A percentile compares a stretch with the other conserved stretches of the same genome.
These are phyloP conservation scores for Barnettozyma californica DNA, from an alignment of 805 yeast species.

Conservation along the genomic window DNA sequence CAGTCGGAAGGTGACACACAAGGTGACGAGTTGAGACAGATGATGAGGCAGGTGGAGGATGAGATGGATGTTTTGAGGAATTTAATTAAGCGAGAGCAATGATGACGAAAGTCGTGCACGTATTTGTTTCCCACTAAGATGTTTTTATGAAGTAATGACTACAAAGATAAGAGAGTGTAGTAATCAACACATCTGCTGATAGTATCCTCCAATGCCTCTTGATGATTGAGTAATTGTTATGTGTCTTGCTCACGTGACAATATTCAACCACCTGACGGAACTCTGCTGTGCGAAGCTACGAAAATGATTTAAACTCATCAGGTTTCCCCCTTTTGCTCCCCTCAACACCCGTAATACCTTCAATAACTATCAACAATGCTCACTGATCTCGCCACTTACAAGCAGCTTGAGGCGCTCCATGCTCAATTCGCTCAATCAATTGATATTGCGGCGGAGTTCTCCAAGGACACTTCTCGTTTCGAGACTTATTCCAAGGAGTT, in stretches of 20 bases:
- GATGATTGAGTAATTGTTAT: background rate
- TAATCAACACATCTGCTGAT: background rate
- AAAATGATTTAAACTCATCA: background rate
- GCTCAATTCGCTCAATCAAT: conserved; percentile 64
- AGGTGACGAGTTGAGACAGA: conserved; percentile 4
- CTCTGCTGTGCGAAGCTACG: background rate
- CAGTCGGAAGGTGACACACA: background rate
- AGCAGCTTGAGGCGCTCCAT: conserved; percentile 64
- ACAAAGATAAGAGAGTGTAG: background rate
- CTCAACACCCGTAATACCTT: background rate
- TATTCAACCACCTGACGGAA: conserved; percentile 1
- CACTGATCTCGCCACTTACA: conserved; percentile 80
- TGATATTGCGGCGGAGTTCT: conserved; percentile 68
- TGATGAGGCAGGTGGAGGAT: conserved; percentile 11
- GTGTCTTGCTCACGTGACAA: conserved; percentile 1
- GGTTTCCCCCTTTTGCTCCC: background rate
- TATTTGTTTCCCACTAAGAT: too few relatives aligned
- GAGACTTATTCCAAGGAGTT: conserved; percentile 72
- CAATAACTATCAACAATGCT: background rate
- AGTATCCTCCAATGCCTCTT: background rate
- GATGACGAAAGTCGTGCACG: background rate
- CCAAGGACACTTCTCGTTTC: conserved; percentile 68
- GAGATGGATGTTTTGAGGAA: conserved; percentile 12
- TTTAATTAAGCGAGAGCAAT: conserved; percentile 10
- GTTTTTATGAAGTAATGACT: background rate